Evolutionary conservation across 2,329 filamentous ascomycete genomes (phyloP).

Genomic region (Fusarium praegraminearum): DNA sequence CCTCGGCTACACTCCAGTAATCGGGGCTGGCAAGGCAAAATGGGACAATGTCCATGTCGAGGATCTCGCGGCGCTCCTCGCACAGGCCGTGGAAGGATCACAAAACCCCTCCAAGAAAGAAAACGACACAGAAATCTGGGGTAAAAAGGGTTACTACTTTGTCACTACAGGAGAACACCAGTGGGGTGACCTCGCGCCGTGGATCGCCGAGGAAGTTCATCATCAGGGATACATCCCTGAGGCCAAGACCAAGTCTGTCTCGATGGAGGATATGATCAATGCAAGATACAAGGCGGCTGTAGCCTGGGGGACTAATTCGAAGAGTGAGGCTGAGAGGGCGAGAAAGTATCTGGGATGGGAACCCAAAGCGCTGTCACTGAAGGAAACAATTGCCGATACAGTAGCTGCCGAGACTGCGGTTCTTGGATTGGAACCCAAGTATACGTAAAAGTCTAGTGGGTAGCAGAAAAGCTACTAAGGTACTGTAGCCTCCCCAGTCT

Average conservation of each 20-base stretch:
- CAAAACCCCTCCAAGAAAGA: slow-evolving; percentile 67
- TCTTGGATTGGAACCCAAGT: slow-evolving; percentile 51
- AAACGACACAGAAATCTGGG: slow-evolving; percentile 72
- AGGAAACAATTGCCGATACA: slow-evolving; percentile 55
- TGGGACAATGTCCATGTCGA: slow-evolving; percentile 67
- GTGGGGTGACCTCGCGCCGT: slow-evolving; percentile 71
- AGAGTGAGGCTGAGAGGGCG: slow-evolving; percentile 57
- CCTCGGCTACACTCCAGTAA: slow-evolving; percentile 58
- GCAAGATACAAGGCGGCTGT: slow-evolving; percentile 44
- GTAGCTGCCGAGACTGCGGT: slow-evolving; percentile 56
- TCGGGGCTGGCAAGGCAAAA: slow-evolving; percentile 59
- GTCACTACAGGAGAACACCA: slow-evolving; percentile 63
- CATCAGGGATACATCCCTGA: slow-evolving; percentile 51
- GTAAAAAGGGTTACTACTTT: slow-evolving; percentile 74
- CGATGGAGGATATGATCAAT: slow-evolving; percentile 48
- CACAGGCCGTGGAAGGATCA: slow-evolving; percentile 60
- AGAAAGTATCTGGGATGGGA: slow-evolving; percentile 62
- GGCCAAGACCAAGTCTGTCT: slow-evolving; percentile 45
- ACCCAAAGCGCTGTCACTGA: slow-evolving; percentile 52
- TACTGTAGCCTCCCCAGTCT: too few relatives aligned
- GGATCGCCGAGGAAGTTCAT: slow-evolving; percentile 65
- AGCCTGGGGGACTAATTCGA: slow-evolving; percentile 58
- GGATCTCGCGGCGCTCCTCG: slow-evolving; percentile 60
- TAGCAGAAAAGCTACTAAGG: too few relatives aligned
- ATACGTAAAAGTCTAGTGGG: slow-evolving; percentile 20